Percentiles rank a stretch among this genome's conserved stretches.
phyloP scores from a whole-genome alignment of 2,329 filamentous ascomycete genomes.

The Zopfia rhizophila region DNA sequence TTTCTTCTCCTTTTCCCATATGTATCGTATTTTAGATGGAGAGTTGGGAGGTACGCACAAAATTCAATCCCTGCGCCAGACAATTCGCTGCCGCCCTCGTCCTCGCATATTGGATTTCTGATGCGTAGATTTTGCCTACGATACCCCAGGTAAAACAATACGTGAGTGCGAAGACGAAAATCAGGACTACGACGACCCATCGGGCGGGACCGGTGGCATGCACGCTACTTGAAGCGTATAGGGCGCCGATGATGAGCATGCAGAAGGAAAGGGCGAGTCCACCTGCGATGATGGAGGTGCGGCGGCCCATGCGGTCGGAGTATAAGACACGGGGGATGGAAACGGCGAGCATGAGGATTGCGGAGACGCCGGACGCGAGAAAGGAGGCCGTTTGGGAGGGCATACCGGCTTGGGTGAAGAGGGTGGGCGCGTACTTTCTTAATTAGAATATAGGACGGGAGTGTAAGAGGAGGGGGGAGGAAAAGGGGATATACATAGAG shows the following conservation, averaged over 20 bases:
- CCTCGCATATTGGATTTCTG: conserved; percentile 67
- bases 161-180: conserved; percentile 61
- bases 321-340: conserved; percentile 66
- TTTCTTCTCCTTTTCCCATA: no score
- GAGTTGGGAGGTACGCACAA: no score
- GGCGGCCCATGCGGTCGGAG: conserved; percentile 67
- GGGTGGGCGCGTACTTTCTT: conserved; percentile 71
- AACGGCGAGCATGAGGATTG: conserved; percentile 66
- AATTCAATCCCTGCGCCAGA: conserved; percentile 59
- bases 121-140: conserved; percentile 64
- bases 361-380: conserved; percentile 69
- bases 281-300: conserved; percentile 63
- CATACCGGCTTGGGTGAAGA: conserved; percentile 69
- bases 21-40: no score
- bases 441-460: conserved; percentile 39
- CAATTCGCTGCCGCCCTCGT: conserved; percentile 62
- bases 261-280: conserved; percentile 59
- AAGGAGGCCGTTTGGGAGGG: conserved; percentile 63
- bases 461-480: background rate
- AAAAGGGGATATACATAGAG: conserved; percentile 61
- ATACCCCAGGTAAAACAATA: conserved; percentile 66
- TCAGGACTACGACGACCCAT: conserved; percentile 63
- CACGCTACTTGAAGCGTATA: conserved; percentile 62
- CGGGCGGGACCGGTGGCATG: conserved; percentile 52
- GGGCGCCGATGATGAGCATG: conserved; percentile 64